A percentile compares a stretch with the other conserved stretches of the same genome.
phyloP scores from a whole-genome alignment of 2,329 filamentous ascomycete genomes.

The Aspergillus alliaceus region DNA sequence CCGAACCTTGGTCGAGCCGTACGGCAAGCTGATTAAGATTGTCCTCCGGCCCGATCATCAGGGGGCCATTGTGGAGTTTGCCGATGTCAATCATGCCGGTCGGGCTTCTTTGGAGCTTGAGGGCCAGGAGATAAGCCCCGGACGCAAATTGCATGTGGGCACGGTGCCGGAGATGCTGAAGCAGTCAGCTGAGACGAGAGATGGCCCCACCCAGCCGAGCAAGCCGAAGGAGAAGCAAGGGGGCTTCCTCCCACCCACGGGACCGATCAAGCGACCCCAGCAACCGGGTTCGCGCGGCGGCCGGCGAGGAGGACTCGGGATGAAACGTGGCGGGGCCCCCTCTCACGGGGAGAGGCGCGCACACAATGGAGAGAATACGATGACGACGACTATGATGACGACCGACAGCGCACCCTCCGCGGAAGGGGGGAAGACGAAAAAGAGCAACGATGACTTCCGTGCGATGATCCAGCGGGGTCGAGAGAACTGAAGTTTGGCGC shows the following conservation, averaged over 20 bases:
- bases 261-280: constrained; percentile 46
- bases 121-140: constrained; percentile 46
- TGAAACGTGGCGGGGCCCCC: constrained; percentile 38
- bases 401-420: constrained; percentile 16
- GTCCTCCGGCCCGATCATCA: constrained; percentile 77
- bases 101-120: constrained; percentile 51
- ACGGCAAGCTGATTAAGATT: constrained; percentile 72
- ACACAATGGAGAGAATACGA: constrained; percentile 27
- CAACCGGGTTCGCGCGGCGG: constrained; percentile 45
- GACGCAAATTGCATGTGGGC: constrained; percentile 48
- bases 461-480: constrained; percentile 50
- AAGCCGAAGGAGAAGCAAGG: constrained; percentile 37
- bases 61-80: constrained; percentile 83
- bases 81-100: constrained; percentile 68
- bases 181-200: constrained; percentile 42
- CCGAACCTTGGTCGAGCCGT: constrained; percentile 67
- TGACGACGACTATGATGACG: constrained; percentile 24
- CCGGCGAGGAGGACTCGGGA: constrained; percentile 50
- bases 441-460: constrained; percentile 61
- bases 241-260: constrained; percentile 30
- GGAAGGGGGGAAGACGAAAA: constrained; percentile 35
- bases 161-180: constrained; percentile 53
- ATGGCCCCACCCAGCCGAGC: constrained; percentile 32
- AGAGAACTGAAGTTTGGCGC: constrained; percentile 23
- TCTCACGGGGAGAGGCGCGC: not conserved